phyloP scores from a whole-genome alignment of 257 asterid species.

The Nicotiana benthamiana region DNA sequence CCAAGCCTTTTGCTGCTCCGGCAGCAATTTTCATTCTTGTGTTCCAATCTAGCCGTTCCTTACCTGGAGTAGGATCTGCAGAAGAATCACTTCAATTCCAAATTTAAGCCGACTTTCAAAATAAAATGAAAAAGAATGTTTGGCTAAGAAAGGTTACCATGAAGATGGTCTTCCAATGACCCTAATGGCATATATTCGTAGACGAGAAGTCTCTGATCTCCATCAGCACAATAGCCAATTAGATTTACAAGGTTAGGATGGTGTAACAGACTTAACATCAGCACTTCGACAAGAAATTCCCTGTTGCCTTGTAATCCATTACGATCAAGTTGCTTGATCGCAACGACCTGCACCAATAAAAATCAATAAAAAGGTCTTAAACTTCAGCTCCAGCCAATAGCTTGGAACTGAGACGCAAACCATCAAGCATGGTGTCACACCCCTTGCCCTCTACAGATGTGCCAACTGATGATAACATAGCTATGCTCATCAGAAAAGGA shows the following conservation, averaged over 20 bases:
- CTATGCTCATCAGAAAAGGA: background rate
- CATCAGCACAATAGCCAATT: constrained; percentile 87
- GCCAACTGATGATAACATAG: background rate
- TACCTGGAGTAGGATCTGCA: constrained; percentile 58
- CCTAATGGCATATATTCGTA: constrained; percentile 87
- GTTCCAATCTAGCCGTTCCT: constrained; percentile 69
- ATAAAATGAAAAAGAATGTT: background rate
- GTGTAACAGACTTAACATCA: constrained; percentile 80
- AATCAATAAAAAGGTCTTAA: background rate
- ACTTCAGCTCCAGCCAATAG: background rate
- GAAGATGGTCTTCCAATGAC: constrained; percentile 83
- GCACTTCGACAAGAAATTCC: constrained; percentile 88
- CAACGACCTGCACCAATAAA: constrained; percentile 45
- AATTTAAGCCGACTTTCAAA: background rate
- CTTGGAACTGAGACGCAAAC: background rate
- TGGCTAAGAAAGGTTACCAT: constrained; percentile 34
- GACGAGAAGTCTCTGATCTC: constrained; percentile 91
- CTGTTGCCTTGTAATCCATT: constrained; percentile 87
- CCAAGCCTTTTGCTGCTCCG: constrained; percentile 96
- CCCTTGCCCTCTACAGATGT: background rate
- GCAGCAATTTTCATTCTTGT: constrained; percentile 93
- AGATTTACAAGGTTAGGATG: constrained; percentile 89
- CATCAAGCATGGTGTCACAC: background rate
- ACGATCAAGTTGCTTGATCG: constrained; percentile 91
- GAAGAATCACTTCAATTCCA: constrained; percentile 4